These are phyloP conservation scores for Salix dunnii DNA, from an alignment of 345 rosid genomes.

Conservation along the genomic window DNA sequence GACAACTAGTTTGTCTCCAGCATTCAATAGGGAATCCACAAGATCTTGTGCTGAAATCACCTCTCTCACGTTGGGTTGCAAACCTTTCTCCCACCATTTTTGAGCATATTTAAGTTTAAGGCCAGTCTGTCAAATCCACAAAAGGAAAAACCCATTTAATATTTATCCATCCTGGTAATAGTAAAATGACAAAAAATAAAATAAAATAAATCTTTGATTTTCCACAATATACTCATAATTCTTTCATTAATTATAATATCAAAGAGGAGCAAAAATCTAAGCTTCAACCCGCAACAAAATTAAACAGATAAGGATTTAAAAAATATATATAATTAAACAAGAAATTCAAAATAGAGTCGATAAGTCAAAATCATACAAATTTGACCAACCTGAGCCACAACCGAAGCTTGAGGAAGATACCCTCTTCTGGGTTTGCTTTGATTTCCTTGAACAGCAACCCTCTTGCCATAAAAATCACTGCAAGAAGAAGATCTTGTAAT, in stretches of 20 bases:
- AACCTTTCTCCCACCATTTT: constrained; percentile 91
- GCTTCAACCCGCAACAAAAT: neutral
- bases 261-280: neutral
- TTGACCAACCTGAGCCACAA: constrained; percentile 56
- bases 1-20: constrained; percentile 81
- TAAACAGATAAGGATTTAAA: neutral
- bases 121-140: constrained; percentile 32
- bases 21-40: constrained; percentile 56
- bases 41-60: constrained; percentile 81
- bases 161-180: neutral
- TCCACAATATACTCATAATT: neutral
- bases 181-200: neutral
- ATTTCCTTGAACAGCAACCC: constrained; percentile 31
- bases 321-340: neutral
- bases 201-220: neutral
- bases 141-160: neutral
- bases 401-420: constrained; percentile 22
- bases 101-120: constrained; percentile 53
- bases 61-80: constrained; percentile 81
- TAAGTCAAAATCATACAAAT: neutral
- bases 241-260: neutral
- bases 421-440: constrained; percentile 24
- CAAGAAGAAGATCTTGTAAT: neutral
- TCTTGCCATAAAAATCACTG: constrained; percentile 46
- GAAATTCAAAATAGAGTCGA: neutral